Evolutionary conservation across 2,329 filamentous ascomycete species (phyloP).

Genomic region (Davidsoniella australis): DNA sequence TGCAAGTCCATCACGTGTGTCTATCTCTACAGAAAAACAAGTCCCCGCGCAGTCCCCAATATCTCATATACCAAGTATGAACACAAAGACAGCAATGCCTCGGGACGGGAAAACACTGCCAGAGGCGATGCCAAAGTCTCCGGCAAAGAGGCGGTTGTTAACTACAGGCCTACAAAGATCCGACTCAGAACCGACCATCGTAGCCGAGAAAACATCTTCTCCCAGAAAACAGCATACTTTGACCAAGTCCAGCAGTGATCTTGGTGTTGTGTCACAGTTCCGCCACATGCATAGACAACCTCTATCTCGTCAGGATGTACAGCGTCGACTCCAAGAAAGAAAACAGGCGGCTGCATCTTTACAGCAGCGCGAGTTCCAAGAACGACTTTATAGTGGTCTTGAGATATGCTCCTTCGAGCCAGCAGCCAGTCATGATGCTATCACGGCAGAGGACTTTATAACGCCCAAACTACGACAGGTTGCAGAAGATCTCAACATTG

Average conservation of each 20-base stretch:
- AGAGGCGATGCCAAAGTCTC: too few relatives aligned
- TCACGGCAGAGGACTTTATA: conserved; percentile 34
- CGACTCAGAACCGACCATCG: not conserved
- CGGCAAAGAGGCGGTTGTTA: too few relatives aligned
- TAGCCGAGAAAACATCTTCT: not conserved
- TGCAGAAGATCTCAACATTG: conserved; percentile 32
- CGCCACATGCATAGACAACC: not conserved
- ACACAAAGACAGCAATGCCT: too few relatives aligned
- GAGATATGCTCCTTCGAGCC: conserved; percentile 39
- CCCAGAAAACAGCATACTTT: not conserved
- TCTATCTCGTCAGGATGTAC: conserved; percentile 19
- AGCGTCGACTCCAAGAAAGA: conserved; percentile 14
- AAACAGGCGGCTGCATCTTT: conserved; percentile 13
- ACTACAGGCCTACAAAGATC: not conserved
- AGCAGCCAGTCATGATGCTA: conserved; percentile 24
- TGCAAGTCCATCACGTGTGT: too few relatives aligned
- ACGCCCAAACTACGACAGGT: conserved; percentile 38
- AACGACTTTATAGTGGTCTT: conserved; percentile 20
- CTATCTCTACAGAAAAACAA: too few relatives aligned
- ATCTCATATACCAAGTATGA: too few relatives aligned
- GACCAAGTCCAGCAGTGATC: conserved; percentile 13
- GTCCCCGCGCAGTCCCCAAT: too few relatives aligned
- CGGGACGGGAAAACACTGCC: too few relatives aligned
- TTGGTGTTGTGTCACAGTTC: not conserved
- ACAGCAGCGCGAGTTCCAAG: conserved; percentile 10